phyloP scores from a whole-genome alignment of 805 yeast genomes.

The Komagataella pseudopastoris region DNA sequence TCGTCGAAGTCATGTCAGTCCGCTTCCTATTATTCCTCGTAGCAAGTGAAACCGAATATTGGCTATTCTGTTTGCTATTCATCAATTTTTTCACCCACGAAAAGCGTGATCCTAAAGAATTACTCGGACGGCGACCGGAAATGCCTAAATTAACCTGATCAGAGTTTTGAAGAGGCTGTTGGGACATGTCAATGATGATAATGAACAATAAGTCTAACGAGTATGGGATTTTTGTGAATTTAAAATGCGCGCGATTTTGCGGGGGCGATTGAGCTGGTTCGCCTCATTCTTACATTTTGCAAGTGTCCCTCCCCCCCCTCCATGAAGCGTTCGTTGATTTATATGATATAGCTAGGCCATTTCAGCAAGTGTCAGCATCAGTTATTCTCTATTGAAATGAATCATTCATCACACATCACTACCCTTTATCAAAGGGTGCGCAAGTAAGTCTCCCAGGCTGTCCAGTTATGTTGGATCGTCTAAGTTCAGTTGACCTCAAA shows the following conservation, averaged over 20 bases:
- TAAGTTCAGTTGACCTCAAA: too few relatives aligned
- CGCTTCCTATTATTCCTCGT: neutral
- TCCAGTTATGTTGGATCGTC: too few relatives aligned
- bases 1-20: neutral
- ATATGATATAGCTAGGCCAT: too few relatives aligned
- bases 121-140: neutral
- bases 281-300: neutral
- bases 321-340: too few relatives aligned
- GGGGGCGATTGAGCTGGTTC: neutral
- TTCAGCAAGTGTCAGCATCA: too few relatives aligned
- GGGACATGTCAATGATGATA: neutral
- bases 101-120: conserved; percentile 8
- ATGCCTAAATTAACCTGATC: neutral
- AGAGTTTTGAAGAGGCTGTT: neutral
- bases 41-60: neutral
- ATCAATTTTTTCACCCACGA: conserved; percentile 21
- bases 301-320: too few relatives aligned
- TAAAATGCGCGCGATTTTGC: neutral
- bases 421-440: too few relatives aligned
- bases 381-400: too few relatives aligned
- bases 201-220: neutral
- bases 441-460: too few relatives aligned
- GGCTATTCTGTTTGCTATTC: conserved; percentile 9
- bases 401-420: too few relatives aligned
- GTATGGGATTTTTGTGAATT: neutral